Base-by-base conservation (phyloP, 1,139 yeast genomes). In the Sugiyamaella grinbergsii region DNA sequence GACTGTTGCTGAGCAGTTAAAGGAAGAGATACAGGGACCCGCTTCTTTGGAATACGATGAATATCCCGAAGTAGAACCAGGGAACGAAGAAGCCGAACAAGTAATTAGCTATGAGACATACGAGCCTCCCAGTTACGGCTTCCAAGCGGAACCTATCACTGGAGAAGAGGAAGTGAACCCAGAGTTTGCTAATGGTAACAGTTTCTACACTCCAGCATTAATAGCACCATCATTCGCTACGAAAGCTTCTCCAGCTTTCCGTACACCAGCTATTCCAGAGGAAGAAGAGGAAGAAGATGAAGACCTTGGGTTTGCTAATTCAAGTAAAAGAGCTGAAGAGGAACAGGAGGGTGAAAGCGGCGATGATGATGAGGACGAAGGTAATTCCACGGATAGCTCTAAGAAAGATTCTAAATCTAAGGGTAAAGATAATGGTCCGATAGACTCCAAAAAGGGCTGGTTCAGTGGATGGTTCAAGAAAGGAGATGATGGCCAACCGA, bases 401-500 rank as follows among this genome's bases (percentile, higher is more conserved):
- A 61, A 58, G 45, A 46, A 49, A 32, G 53, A 53, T 22, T 55
- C 37, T 16, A 42, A 42, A 20, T 39, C 23, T 11, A 33, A 59
- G 45, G 57, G 58, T 37, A 56, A 61, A 36, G 51, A 55, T 24
- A 50, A 54, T 26, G 53, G 55, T 20, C 60, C 52, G 18, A 56
- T 54, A 18, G 54, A 57, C 36, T 53, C 59, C 29, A 54, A 54
- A 11, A 60, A 62, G 39, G 66, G 82, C 10, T 81, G 84, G 84
- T 74, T 80, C 59, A 71, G 77, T 15, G 79, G 82, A 77, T 68
- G 68, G 57, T 58, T 63, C 47, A 59, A 61, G 52, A 37, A 72
- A 69, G 48, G 66, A 38, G 62, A 66, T 41, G 79, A 81, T 49
- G 83, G 82, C 45, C 83, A 80, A 52, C 85, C 86, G 38, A 87